These are phyloP conservation scores for Keithomyces neogunnii DNA, from an alignment of 2,329 filamentous ascomycete species.

Conservation along the genomic window DNA sequence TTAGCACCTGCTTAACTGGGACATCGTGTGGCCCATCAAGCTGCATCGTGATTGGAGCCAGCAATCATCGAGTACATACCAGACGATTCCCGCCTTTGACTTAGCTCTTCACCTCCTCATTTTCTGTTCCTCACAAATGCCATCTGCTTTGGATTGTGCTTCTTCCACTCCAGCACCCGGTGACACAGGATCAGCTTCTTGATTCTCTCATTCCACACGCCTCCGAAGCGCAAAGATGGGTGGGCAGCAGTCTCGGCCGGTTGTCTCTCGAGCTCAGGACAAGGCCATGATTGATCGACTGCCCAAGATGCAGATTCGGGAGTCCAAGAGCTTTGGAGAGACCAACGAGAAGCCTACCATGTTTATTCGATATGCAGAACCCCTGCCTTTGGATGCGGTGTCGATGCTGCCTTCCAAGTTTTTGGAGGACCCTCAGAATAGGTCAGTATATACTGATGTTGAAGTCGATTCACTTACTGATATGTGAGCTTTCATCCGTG, in stretches of 20 bases:
- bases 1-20: too few relatives aligned
- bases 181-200: background rate
- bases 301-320: constrained; percentile 35
- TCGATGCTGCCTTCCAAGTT: constrained; percentile 53
- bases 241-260: constrained; percentile 32
- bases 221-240: constrained; percentile 27
- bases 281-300: constrained; percentile 37
- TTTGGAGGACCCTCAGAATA: constrained; percentile 57
- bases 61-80: background rate
- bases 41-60: background rate
- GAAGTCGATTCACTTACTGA: constrained; percentile 4
- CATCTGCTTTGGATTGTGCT: too few relatives aligned
- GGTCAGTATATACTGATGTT: constrained; percentile 29
- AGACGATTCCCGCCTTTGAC: too few relatives aligned
- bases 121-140: too few relatives aligned
- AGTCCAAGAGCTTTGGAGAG: constrained; percentile 36
- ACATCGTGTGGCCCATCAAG: too few relatives aligned
- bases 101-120: too few relatives aligned
- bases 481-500: background rate
- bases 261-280: constrained; percentile 24
- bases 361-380: constrained; percentile 24
- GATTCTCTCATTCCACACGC: background rate
- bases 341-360: constrained; percentile 15
- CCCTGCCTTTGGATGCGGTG: constrained; percentile 42
- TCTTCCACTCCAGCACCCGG: too few relatives aligned